Evolutionary conservation across 1,284 basidiomycete genomes (phyloP), one percentile per base, ranked within the genome.

Genomic region (Sporisorium reilianum): DNA sequence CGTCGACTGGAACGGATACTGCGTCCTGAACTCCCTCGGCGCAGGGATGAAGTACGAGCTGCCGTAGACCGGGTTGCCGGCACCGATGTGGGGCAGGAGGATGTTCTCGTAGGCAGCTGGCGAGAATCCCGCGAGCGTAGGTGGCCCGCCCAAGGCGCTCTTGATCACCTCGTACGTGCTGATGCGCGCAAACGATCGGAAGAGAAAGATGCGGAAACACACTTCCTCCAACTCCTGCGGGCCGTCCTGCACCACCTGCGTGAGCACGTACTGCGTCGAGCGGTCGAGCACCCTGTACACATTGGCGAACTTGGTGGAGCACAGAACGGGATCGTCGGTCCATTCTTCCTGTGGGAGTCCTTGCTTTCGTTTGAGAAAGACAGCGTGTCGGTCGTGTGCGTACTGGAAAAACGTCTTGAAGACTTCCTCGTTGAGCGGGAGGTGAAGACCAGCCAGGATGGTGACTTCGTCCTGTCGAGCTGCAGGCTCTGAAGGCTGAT

Each of bases 41-140:
- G 88, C 87, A 1, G 89, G 89, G 75, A 90, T 90, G 79, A 89
- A 88, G 84, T 89, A 91, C 12, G 90, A 87, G n/a, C 87, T 87
- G 0, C 90, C 90, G 74, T 90, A 91, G 22, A 91, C 85, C 3
- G 87, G 51, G 46, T 82, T 77, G 12, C 87, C 69, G 25, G 84
- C 63, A 5, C 41, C 65, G 56, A 86, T 85, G 20, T 87, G 86
- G 14, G 77, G 63, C 12, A 82, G 80, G 22, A 91, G 86, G 28
- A 90, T 88, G 5, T 73, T 77, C 48, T 85, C 80, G 68, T 91
- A 91, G 20, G 85, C 77, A 11, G 83, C 75, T 11, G 87, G 87
- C 44, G 87, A 80, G 75, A 89, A 91, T 12, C 80, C 81, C 49
- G 84, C 73, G 88, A 89, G 90, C 38, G 87, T 88, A 41, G 89